phyloP scores from a whole-genome alignment of 345 rosid genomes.

The Pistacia vera region DNA sequence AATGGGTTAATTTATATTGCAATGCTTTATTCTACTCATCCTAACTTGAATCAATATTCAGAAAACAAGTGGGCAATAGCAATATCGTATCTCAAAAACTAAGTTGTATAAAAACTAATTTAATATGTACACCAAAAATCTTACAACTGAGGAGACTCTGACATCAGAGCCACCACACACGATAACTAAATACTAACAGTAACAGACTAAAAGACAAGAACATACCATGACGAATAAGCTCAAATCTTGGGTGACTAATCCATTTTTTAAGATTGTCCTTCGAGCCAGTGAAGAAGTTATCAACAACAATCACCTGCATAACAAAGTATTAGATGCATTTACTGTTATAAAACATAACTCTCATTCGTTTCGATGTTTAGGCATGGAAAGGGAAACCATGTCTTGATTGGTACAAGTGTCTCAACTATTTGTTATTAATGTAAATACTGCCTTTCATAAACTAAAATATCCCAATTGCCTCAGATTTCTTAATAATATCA shows the following conservation, averaged over 20 bases:
- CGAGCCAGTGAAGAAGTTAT: slow-evolving; percentile 92
- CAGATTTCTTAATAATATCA: not conserved
- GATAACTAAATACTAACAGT: not conserved
- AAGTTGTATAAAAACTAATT: not conserved
- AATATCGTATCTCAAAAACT: not conserved
- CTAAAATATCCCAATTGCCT: not conserved
- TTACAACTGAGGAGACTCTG: not conserved
- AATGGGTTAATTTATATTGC: not conserved
- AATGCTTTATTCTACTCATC: not conserved
- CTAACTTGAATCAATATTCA: not conserved
- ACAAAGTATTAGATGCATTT: not conserved
- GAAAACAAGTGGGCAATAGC: not conserved
- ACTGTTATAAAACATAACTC: slow-evolving; percentile 1
- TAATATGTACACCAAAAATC: not conserved
- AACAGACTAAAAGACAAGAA: slow-evolving; percentile 13
- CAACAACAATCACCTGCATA: slow-evolving; percentile 79
- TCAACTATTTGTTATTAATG: not conserved
- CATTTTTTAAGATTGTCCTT: slow-evolving; percentile 86
- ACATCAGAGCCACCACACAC: slow-evolving; percentile 3
- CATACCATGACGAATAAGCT: slow-evolving; percentile 95
- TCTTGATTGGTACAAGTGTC: not conserved
- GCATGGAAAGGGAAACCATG: not conserved
- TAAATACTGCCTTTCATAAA: not conserved
- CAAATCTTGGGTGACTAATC: slow-evolving; percentile 97
- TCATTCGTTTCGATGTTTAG: not conserved